Conservation (phyloP, 2,329 filamentous ascomycete genomes). For the Ploettnerulaceae sp. region DNA sequence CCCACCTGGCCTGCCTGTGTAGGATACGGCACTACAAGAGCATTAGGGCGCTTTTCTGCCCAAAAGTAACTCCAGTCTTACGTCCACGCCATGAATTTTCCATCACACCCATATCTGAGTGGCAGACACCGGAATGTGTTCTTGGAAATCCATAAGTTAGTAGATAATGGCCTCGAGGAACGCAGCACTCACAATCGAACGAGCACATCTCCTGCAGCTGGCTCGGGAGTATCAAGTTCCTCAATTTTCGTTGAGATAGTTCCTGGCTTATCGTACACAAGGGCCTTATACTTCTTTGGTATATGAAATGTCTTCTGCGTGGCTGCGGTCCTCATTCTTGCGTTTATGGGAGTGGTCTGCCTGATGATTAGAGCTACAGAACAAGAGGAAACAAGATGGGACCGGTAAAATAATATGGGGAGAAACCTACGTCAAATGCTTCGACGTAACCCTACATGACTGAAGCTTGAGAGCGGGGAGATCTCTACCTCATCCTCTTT, state of each 20-base stretch:
- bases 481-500: too few species aligned
- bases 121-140: slow-evolving; percentile 61
- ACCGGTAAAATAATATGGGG: too few species aligned
- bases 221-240: slow-evolving; percentile 59
- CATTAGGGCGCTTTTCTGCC: neutral
- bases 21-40: slow-evolving; percentile 47
- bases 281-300: slow-evolving; percentile 57
- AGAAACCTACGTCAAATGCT: too few species aligned
- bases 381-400: too few species aligned
- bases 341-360: too few species aligned
- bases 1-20: slow-evolving; percentile 59
- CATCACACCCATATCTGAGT: slow-evolving; percentile 57
- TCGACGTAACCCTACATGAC: too few species aligned
- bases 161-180: neutral
- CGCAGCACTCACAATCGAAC: slow-evolving; percentile 48
- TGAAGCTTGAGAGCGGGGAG: too few species aligned
- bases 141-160: slow-evolving; percentile 35
- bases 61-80: slow-evolving; percentile 16
- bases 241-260: slow-evolving; percentile 59
- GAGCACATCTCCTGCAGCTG: slow-evolving; percentile 56
- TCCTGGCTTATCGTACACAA: slow-evolving; percentile 61
- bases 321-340: slow-evolving; percentile 27
- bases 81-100: slow-evolving; percentile 37
- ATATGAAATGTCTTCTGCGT: slow-evolving; percentile 35
- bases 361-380: too few species aligned